Percentiles rank a stretch among this genome's conserved stretches.
These are phyloP conservation scores for Amanita phalloides DNA, from an alignment of 768 basidiomycete genomes.

Conservation along the genomic window DNA sequence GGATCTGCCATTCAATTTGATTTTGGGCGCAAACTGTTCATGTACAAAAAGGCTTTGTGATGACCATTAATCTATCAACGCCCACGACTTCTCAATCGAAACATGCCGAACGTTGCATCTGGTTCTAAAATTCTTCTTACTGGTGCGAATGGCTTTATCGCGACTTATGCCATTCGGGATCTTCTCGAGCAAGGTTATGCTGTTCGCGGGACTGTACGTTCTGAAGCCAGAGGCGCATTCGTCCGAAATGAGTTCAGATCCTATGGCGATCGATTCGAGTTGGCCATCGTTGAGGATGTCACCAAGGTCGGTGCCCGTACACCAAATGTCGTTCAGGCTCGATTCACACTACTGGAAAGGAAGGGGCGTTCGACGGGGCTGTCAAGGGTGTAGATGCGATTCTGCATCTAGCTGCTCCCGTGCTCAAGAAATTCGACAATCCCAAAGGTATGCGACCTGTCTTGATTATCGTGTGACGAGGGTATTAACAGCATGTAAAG, in stretches of 20 bases:
- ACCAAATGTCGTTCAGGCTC: not conserved
- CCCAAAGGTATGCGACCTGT: constrained; percentile 19
- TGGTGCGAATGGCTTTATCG: constrained; percentile 52
- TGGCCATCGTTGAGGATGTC: constrained; percentile 64
- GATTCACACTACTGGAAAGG: constrained; percentile 19
- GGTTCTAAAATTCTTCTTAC: constrained; percentile 35
- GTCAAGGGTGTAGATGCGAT: constrained; percentile 70
- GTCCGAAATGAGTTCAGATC: constrained; percentile 41
- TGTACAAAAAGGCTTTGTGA: no score
- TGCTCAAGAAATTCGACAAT: constrained; percentile 32
- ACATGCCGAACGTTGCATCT: constrained; percentile 20
- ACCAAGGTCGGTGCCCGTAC: constrained; percentile 13
- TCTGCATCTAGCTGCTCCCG: constrained; percentile 58
- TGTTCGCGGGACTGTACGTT: constrained; percentile 61
- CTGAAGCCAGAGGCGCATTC: constrained; percentile 43
- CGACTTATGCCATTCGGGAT: constrained; percentile 41
- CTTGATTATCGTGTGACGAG: not conserved
- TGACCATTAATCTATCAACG: no score
- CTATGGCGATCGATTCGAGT: constrained; percentile 48
- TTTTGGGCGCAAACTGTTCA: no score
- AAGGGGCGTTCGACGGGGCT: constrained; percentile 68
- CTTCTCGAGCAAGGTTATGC: constrained; percentile 53
- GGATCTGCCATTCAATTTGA: no score
- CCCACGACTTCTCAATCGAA: no score
- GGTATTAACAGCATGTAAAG: constrained; percentile 16